Percentiles rank a stretch among this genome's conserved stretches.
phyloP scores from a whole-genome alignment of 192 early-diverging fungal species.

The Coemansia sp. region DNA sequence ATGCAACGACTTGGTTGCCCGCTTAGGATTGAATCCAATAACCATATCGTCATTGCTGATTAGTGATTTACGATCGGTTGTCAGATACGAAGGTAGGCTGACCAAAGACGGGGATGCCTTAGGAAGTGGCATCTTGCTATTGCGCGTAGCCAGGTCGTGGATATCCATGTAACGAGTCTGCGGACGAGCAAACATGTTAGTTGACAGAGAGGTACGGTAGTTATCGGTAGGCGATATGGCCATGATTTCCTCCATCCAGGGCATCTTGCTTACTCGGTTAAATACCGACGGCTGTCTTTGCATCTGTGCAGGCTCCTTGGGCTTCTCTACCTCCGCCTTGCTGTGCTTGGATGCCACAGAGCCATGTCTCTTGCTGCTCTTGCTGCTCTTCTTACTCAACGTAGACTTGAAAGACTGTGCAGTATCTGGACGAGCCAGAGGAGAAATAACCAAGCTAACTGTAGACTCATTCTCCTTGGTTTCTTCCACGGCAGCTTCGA shows the following conservation, averaged over 20 bases:
- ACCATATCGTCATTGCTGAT: constrained; percentile 3
- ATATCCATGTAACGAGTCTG: constrained; percentile 20
- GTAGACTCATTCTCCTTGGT: not conserved
- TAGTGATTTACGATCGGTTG: not conserved
- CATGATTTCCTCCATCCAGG: constrained; percentile 52
- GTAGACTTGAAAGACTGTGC: not conserved
- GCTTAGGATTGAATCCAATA: not conserved
- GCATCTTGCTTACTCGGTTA: constrained; percentile 29
- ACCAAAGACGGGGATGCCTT: constrained; percentile 1
- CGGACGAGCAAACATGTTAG: constrained; percentile 3
- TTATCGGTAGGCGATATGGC: constrained; percentile 38
- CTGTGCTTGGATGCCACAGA: not conserved
- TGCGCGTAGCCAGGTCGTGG: constrained; percentile 42
- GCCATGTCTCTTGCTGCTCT: constrained; percentile 1
- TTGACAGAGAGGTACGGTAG: constrained; percentile 34
- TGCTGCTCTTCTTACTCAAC: constrained; percentile 1
- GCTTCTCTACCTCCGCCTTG: not conserved
- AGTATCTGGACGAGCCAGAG: not conserved
- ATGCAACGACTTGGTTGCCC: constrained; percentile 8
- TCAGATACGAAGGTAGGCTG: constrained; percentile 6
- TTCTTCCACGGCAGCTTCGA: not conserved
- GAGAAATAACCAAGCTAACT: not conserved
- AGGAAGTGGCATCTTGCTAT: constrained; percentile 24
- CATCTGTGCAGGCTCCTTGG: not conserved
- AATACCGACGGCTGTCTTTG: constrained; percentile 25